These are phyloP conservation scores for Coemansia sp. DNA, from an alignment of 371 early-diverging fungal species.

Conservation along the genomic window DNA sequence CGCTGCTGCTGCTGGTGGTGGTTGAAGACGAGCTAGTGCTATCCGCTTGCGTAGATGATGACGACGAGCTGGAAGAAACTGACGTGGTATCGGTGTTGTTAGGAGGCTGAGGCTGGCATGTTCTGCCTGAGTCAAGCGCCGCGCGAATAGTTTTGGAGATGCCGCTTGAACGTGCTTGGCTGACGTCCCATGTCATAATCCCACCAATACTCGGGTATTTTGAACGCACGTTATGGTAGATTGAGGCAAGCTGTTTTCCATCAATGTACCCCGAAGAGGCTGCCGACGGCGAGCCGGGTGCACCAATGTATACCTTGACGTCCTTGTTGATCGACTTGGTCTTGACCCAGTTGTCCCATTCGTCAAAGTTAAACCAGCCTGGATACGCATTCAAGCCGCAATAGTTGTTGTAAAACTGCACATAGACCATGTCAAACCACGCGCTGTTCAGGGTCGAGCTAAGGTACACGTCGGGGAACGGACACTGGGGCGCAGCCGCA, in stretches of 20 bases:
- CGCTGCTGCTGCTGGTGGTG: not conserved
- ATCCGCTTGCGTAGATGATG: not conserved
- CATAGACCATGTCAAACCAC: conserved; percentile 66
- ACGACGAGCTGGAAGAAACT: too few species aligned
- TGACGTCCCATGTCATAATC: conserved; percentile 68
- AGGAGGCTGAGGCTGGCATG: not conserved
- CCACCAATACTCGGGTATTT: conserved; percentile 60
- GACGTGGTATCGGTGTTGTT: not conserved
- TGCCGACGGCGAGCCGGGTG: conserved; percentile 60
- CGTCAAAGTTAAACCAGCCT: conserved; percentile 59
- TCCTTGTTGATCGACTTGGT: conserved; percentile 58
- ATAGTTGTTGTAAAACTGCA: conserved; percentile 77
- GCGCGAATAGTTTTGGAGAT: conserved; percentile 4
- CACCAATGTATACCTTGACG: conserved; percentile 61
- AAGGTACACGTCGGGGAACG: conserved; percentile 65
- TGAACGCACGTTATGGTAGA: conserved; percentile 49
- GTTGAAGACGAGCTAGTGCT: not conserved
- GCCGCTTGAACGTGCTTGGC: conserved; percentile 26
- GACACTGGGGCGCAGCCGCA: conserved; percentile 75
- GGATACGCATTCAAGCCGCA: conserved; percentile 55
- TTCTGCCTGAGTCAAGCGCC: conserved; percentile 6
- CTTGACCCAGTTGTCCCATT: conserved; percentile 68
- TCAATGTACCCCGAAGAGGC: conserved; percentile 63
- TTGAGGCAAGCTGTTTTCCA: conserved; percentile 18
- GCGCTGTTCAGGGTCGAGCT: conserved; percentile 55